A percentile compares a stretch with the other conserved stretches of the same genome.
Evolutionary conservation across 805 yeast genomes (phyloP).

Genomic region (Cyberlindnera mississippiensis): DNA sequence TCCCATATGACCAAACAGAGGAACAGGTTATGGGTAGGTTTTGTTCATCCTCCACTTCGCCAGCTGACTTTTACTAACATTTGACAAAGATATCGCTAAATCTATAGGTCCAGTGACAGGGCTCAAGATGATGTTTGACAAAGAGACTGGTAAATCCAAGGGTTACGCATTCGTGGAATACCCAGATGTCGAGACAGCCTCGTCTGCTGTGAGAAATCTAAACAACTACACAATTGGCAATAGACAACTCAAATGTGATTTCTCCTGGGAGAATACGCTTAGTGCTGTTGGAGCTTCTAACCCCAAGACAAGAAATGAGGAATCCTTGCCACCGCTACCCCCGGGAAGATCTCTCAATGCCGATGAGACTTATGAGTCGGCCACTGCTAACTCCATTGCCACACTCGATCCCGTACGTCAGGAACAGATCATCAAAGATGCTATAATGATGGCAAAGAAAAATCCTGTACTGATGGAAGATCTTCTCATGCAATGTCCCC

Average conservation of each 20-base stretch:
- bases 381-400: slow-evolving; percentile 44
- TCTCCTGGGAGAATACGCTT: slow-evolving; percentile 48
- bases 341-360: slow-evolving; percentile 43
- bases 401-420: slow-evolving; percentile 46
- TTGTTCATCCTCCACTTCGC: too few species aligned
- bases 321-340: slow-evolving; percentile 48
- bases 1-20: slow-evolving; percentile 92
- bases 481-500: slow-evolving; percentile 69
- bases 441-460: slow-evolving; percentile 52
- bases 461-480: slow-evolving; percentile 57
- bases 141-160: slow-evolving; percentile 83
- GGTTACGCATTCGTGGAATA: slow-evolving; percentile 89
- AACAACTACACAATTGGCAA: slow-evolving; percentile 74
- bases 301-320: slow-evolving; percentile 6
- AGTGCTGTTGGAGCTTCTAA: slow-evolving; percentile 3
- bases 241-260: slow-evolving; percentile 70
- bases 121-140: slow-evolving; percentile 76
- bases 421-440: slow-evolving; percentile 47
- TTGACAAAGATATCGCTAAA: slow-evolving; percentile 56
- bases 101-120: slow-evolving; percentile 86
- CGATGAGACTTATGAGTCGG: slow-evolving; percentile 29
- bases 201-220: slow-evolving; percentile 85
- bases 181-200: slow-evolving; percentile 73
- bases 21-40: slow-evolving; percentile 62
- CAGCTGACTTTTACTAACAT: neutral